These are phyloP conservation scores for Typha latifolia DNA, from an alignment of 176 grass and related monocot genomes.

Conservation along the genomic window DNA sequence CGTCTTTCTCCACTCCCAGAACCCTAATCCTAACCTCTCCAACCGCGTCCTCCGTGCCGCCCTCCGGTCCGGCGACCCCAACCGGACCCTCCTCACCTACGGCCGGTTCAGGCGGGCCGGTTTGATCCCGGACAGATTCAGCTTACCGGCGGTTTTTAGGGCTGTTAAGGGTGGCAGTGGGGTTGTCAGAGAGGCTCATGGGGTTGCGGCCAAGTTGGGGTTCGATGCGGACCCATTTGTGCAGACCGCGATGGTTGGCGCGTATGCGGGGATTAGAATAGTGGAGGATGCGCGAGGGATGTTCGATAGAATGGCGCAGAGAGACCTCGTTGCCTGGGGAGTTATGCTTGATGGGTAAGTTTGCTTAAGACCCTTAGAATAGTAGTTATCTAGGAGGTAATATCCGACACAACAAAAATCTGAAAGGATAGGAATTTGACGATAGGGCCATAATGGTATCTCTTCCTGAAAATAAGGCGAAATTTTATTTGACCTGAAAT, in stretches of 20 bases:
- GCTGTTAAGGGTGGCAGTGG: constrained; percentile 9
- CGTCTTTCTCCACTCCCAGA: constrained; percentile 20
- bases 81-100: constrained; percentile 31
- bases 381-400: too few species aligned
- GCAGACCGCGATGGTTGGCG: constrained; percentile 48
- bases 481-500: too few species aligned
- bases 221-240: constrained; percentile 47
- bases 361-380: background rate
- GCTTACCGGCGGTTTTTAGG: constrained; percentile 48
- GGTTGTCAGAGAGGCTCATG: constrained; percentile 26
- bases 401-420: too few species aligned
- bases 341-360: constrained; percentile 72
- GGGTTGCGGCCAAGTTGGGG: constrained; percentile 30
- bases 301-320: constrained; percentile 48
- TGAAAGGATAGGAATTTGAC: too few species aligned
- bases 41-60: constrained; percentile 31
- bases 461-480: too few species aligned
- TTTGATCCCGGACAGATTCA: constrained; percentile 33
- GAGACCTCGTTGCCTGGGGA: constrained; percentile 70
- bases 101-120: constrained; percentile 32
- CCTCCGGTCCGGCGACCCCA: constrained; percentile 12
- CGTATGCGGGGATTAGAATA: constrained; percentile 17
- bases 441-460: too few species aligned
- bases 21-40: constrained; percentile 15
- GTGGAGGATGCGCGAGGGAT: constrained; percentile 33